A percentile compares a stretch with the other conserved stretches of the same genome.
Evolutionary conservation across 2,329 filamentous ascomycete genomes (phyloP).

Genomic region (Lasiodiplodia citricola): DNA sequence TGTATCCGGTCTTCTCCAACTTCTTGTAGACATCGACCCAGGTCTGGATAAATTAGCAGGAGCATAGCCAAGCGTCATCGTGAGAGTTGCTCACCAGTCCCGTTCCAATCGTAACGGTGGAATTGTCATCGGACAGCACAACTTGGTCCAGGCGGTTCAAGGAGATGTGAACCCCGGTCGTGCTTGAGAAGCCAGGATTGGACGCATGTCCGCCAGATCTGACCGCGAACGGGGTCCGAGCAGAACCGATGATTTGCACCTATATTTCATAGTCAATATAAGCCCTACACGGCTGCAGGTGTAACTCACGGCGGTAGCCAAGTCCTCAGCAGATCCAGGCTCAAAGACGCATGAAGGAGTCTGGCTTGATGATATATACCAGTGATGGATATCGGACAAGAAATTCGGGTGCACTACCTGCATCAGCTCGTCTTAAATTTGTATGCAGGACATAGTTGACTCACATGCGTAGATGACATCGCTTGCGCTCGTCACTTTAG

Average conservation of each 20-base stretch:
- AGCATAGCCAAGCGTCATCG: neutral
- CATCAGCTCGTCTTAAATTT: neutral
- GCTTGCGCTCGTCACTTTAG: neutral
- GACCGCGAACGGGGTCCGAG: neutral
- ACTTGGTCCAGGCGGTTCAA: conserved; percentile 8
- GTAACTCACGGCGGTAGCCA: neutral
- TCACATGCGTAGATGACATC: neutral
- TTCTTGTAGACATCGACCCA: conserved; percentile 6
- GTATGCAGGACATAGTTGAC: neutral
- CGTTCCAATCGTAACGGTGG: conserved; percentile 5
- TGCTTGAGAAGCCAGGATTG: conserved; percentile 13
- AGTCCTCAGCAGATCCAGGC: neutral
- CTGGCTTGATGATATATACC: conserved; percentile 12
- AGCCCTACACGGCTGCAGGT: neutral
- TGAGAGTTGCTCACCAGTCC: neutral
- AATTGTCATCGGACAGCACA: neutral
- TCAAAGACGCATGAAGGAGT: conserved; percentile 13
- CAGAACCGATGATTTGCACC: neutral
- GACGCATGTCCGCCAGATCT: conserved; percentile 13
- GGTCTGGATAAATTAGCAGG: neutral
- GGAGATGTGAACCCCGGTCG: conserved; percentile 17
- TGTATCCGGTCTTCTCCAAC: neutral
- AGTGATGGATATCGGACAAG: conserved; percentile 8
- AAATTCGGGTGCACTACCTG: neutral
- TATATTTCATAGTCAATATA: neutral